Evolutionary conservation across 768 basidiomycete species (phyloP).

Genomic region (Xerocomus spinulosus): DNA sequence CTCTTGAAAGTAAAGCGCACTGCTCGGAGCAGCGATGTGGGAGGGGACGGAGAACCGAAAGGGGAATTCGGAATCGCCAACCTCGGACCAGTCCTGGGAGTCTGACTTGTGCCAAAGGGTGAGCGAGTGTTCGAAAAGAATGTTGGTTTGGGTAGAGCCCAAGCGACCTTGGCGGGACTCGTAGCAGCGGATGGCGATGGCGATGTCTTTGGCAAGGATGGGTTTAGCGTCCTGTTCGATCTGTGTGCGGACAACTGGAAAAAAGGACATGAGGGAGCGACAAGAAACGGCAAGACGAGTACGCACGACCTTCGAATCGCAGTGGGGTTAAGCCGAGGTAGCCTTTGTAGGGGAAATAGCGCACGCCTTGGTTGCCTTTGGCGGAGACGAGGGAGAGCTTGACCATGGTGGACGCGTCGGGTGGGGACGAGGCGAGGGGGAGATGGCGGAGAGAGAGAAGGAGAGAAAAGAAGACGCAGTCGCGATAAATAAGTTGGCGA

Average conservation of each 20-base stretch:
- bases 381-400: slow-evolving; percentile 61
- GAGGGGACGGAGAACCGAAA: slow-evolving; percentile 69
- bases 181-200: slow-evolving; percentile 78
- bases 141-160: slow-evolving; percentile 52
- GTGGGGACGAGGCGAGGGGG: slow-evolving; percentile 13
- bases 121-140: slow-evolving; percentile 64
- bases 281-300: background rate
- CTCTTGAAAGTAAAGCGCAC: slow-evolving; percentile 62
- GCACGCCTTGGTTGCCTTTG: slow-evolving; percentile 65
- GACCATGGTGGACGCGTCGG: slow-evolving; percentile 43
- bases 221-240: slow-evolving; percentile 67
- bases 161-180: slow-evolving; percentile 67
- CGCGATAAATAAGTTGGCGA: slow-evolving; percentile 30
- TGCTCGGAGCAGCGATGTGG: slow-evolving; percentile 59
- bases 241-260: slow-evolving; percentile 61
- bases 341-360: slow-evolving; percentile 72
- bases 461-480: slow-evolving; percentile 28
- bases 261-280: background rate
- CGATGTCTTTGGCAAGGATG: slow-evolving; percentile 61
- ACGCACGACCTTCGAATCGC: slow-evolving; percentile 70
- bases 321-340: slow-evolving; percentile 79
- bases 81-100: slow-evolving; percentile 49
- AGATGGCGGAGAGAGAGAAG: slow-evolving; percentile 17
- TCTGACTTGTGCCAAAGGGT: slow-evolving; percentile 67
- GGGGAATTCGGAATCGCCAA: slow-evolving; percentile 63